A percentile compares a stretch with the other conserved stretches of the same genome.
phyloP scores from a whole-genome alignment of 192 early-diverging fungal species.

The Gigaspora rosea region DNA sequence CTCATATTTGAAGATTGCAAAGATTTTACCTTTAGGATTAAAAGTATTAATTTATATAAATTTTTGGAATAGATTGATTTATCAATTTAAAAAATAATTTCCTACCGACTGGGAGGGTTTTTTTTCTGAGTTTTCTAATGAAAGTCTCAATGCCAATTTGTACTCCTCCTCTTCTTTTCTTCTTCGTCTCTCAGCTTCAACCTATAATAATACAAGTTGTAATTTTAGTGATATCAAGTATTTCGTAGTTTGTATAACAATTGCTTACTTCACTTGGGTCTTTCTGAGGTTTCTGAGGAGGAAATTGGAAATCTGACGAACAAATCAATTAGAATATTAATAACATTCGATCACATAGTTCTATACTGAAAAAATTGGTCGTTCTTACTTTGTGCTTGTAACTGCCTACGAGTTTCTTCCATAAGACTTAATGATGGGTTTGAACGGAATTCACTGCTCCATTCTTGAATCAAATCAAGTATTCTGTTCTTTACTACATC shows the following conservation, averaged over 20 bases:
- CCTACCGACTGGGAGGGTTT: conserved; percentile 58
- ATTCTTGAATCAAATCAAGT: conserved; percentile 88
- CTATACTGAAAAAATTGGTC: not conserved
- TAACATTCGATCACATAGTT: not conserved
- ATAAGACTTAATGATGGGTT: conserved; percentile 81
- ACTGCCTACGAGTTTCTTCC: conserved; percentile 67
- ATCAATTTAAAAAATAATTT: conserved; percentile 43
- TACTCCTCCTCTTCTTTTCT: conserved; percentile 95
- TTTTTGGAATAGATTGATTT: not conserved
- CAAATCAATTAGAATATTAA: not conserved
- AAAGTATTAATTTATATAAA: not conserved
- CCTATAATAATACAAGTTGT: not conserved
- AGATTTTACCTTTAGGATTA: not conserved
- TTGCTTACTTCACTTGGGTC: conserved; percentile 55
- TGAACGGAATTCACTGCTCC: conserved; percentile 82
- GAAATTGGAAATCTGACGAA: conserved; percentile 58
- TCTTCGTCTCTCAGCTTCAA: conserved; percentile 64
- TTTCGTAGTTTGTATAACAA: not conserved
- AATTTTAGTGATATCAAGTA: not conserved
- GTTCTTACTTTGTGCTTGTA: conserved; percentile 54
- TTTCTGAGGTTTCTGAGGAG: conserved; percentile 82
- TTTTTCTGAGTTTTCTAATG: conserved; percentile 32
- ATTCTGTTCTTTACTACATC: conserved; percentile 78
- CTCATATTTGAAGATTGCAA: not conserved
- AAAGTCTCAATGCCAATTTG: conserved; percentile 89